Percentiles rank a stretch among this genome's conserved stretches.
Conservation (phyloP, 352 stramenopile species). For the Phytophthora aleatoria region DNA sequence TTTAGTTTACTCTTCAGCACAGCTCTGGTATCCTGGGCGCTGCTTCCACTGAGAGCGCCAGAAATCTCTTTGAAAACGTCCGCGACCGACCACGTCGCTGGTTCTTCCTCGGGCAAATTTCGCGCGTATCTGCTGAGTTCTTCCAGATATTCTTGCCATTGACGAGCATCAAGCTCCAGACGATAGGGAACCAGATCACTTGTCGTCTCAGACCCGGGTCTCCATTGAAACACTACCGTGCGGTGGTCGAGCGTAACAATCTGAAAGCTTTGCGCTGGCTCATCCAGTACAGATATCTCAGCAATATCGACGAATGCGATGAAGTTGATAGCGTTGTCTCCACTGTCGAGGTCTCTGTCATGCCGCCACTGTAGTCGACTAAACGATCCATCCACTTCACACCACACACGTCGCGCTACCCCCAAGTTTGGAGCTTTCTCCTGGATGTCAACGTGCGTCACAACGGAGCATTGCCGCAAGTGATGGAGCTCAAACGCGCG, state of each 20-base stretch:
- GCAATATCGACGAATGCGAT: constrained; percentile 45
- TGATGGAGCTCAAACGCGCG: constrained; percentile 34
- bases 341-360: constrained; percentile 23
- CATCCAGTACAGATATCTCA: constrained; percentile 25
- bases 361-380: constrained; percentile 53
- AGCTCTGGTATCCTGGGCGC: not conserved
- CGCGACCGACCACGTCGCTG: not conserved
- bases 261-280: constrained; percentile 40
- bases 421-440: constrained; percentile 25
- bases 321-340: constrained; percentile 5
- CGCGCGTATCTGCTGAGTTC: constrained; percentile 51
- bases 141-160: constrained; percentile 60
- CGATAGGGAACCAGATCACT: constrained; percentile 12
- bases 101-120: constrained; percentile 10
- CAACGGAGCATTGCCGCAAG: constrained; percentile 16
- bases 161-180: constrained; percentile 31
- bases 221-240: constrained; percentile 56
- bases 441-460: not conserved
- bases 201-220: constrained; percentile 2
- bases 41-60: constrained; percentile 1
- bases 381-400: constrained; percentile 53
- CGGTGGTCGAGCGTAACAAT: constrained; percentile 40
- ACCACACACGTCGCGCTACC: constrained; percentile 54
- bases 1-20: constrained; percentile 9
- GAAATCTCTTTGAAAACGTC: constrained; percentile 14